Percentiles rank a stretch among this genome's conserved stretches.
These are phyloP conservation scores for Vigna angularis DNA, from an alignment of 306 rosid species.

Conservation along the genomic window DNA sequence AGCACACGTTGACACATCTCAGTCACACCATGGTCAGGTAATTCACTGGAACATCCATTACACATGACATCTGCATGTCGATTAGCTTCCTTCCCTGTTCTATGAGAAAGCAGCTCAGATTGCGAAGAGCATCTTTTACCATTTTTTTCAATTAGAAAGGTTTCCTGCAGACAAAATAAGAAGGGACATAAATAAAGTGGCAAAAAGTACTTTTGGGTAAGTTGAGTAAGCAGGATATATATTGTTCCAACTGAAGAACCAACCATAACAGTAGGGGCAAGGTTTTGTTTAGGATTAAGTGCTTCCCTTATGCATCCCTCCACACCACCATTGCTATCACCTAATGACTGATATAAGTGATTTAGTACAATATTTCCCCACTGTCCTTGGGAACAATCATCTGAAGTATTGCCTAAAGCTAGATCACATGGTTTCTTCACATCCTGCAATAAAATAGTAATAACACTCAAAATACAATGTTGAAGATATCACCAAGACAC, in stretches of 20 bases:
- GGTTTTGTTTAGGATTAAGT: constrained; percentile 49
- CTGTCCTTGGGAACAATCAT: constrained; percentile 52
- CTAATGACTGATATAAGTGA: constrained; percentile 63
- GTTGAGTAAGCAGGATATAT: constrained; percentile 36
- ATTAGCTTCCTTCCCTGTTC: constrained; percentile 52
- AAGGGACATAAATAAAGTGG: constrained; percentile 6
- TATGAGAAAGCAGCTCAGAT: constrained; percentile 45
- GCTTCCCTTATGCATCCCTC: constrained; percentile 63
- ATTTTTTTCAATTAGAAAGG: constrained; percentile 53
- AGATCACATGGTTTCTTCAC: constrained; percentile 48
- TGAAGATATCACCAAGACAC: constrained; percentile 37
- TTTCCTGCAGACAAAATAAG: constrained; percentile 56
- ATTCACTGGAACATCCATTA: constrained; percentile 59
- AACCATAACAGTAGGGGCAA: constrained; percentile 52
- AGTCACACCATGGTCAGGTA: constrained; percentile 50
- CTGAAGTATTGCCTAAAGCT: constrained; percentile 49
- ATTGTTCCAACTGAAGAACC: constrained; percentile 48
- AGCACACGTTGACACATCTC: constrained; percentile 67
- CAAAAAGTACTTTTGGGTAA: constrained; percentile 7
- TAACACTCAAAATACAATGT: constrained; percentile 37
- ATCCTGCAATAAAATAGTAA: constrained; percentile 53
- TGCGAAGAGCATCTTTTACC: constrained; percentile 46
- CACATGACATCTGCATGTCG: constrained; percentile 52
- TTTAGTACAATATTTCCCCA: constrained; percentile 66
- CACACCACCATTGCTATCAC: constrained; percentile 63